phyloP scores from a whole-genome alignment of 306 rosid species.

The Arachis stenosperma region DNA sequence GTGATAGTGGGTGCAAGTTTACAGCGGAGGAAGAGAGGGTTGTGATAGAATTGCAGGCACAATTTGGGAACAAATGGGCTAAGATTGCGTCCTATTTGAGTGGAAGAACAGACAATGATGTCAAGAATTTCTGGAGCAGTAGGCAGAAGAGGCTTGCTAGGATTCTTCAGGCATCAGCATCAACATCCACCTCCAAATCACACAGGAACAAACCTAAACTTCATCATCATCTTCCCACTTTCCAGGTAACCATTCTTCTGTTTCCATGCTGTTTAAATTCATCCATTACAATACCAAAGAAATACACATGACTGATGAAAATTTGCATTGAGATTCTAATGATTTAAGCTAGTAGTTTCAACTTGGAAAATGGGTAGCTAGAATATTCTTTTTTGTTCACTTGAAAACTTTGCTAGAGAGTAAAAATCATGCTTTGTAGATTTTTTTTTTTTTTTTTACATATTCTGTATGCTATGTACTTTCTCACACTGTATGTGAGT shows the following conservation, averaged over 20 bases:
- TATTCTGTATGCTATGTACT: no score
- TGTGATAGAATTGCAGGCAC: conserved; percentile 86
- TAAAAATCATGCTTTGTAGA: no score
- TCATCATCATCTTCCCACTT: conserved; percentile 39
- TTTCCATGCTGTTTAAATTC: no score
- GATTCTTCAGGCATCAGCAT: conserved; percentile 60
- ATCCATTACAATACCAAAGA: no score
- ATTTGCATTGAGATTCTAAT: no score
- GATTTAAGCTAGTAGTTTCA: not conserved
- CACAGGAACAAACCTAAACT: conserved; percentile 48
- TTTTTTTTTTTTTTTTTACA: no score
- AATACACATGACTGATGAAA: no score
- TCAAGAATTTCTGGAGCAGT: conserved; percentile 97
- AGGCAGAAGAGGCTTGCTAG: conserved; percentile 84
- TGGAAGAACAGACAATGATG: conserved; percentile 91
- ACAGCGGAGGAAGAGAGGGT: conserved; percentile 81
- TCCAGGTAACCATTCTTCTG: conserved; percentile 49
- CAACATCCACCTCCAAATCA: conserved; percentile 50
- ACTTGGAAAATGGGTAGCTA: not conserved
- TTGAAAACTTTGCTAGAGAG: not conserved
- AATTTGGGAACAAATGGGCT: conserved; percentile 94
- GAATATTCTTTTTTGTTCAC: conserved; percentile 7
- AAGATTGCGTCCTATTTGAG: conserved; percentile 76
- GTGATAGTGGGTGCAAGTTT: conserved; percentile 82
- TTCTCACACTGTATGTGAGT: no score